These are phyloP conservation scores for Linnemannia elongata DNA, from an alignment of 192 early-diverging fungal genomes.

Conservation along the genomic window DNA sequence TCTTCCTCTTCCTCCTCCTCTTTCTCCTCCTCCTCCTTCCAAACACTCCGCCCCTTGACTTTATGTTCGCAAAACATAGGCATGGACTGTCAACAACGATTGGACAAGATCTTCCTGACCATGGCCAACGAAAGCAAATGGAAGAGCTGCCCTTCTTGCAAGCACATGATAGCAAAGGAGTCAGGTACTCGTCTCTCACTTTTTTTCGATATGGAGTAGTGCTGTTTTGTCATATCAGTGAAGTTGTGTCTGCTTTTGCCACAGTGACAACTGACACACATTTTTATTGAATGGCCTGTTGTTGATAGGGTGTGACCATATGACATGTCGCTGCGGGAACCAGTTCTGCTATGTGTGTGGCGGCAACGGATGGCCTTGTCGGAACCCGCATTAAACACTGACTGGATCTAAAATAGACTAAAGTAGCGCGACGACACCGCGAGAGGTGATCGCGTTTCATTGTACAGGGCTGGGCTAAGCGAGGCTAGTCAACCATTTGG, in stretches of 20 bases:
- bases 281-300: not conserved
- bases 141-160: slow-evolving; percentile 27
- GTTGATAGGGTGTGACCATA: slow-evolving; percentile 32
- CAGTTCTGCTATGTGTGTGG: slow-evolving; percentile 20
- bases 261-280: not conserved
- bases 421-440: not conserved
- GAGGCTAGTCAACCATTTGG: not conserved
- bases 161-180: slow-evolving; percentile 17
- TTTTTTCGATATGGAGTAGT: not conserved
- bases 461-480: not conserved
- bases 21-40: too few species aligned
- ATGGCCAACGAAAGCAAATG: slow-evolving; percentile 13
- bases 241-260: not conserved
- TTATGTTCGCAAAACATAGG: not conserved
- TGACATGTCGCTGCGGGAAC: slow-evolving; percentile 32
- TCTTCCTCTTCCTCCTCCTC: too few species aligned
- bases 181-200: not conserved
- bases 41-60: not conserved
- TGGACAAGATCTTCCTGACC: not conserved
- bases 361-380: slow-evolving; percentile 8
- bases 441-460: not conserved
- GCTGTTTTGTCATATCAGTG: not conserved
- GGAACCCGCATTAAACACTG: not conserved
- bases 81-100: not conserved
- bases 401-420: too few species aligned